Base-by-base conservation (phyloP, 2,329 filamentous ascomycete genomes). In the Pezicula neosporulosa region DNA sequence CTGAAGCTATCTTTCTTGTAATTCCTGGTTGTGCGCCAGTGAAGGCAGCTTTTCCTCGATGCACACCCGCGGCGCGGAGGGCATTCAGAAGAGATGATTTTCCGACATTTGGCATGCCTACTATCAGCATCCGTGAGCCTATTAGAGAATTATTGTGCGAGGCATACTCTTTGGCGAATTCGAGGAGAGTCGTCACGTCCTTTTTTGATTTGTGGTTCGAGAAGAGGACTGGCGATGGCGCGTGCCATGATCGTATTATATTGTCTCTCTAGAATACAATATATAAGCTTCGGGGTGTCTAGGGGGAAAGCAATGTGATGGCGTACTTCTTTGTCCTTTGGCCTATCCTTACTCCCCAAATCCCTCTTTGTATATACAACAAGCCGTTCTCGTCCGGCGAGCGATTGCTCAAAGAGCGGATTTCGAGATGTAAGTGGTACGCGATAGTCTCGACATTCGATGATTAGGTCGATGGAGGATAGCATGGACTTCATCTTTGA, bases 71-170 rank as follows among this genome's bases (percentile, higher is more conserved):
- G 38, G 77, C 80, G 18, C 94, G 86, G 45, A 97, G 78, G 15
- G 85, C 82, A 68, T 99, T 99, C 39, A 99, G 82, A n/a, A 99
- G 77, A 1, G 92, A 91, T 44, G 90, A 96, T 72, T 99, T 99
- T 35, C 94, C 94, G 0, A 96, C 90, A 66, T 99, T 99, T 35
- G 94, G 94, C 92, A 99, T 97, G 50, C 94, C 94, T 13, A 97
- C 92, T 1, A 97, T 82, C 68, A 99, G 81, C 51, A 91, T 82
- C 45, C 91, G 83, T 60, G 90, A 80, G n/a, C 91, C 92, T 7
- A 89, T 85, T n/a, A 97, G 72, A 19, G 81, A 81, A 60, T 83
- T 75, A 28, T 69, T 67, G 24, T 70, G 65, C n/a, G 63, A 57
- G 21, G 79, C 78, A 55, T 80, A 73, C 4, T 70, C 63, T 52